A percentile compares a stretch with the other conserved stretches of the same genome.
Conservation (phyloP, 2,329 filamentous ascomycete genomes). For the Ophiostoma piceae region DNA sequence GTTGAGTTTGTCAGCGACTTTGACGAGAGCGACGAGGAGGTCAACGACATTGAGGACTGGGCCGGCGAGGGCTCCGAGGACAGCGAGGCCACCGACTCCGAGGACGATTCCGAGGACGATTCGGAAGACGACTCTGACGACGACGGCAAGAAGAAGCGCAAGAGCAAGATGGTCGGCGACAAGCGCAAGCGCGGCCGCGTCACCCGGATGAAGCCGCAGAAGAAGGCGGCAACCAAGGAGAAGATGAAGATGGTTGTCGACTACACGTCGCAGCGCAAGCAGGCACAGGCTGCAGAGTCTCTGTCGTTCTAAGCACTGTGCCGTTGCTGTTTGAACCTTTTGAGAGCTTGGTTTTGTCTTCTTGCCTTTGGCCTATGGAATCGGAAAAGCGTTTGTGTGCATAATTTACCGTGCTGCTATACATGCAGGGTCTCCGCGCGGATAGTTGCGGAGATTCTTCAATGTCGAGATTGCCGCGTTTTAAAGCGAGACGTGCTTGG, state of each 20-base stretch:
- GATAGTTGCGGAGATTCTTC: not conserved
- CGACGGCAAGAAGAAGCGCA: constrained; percentile 44
- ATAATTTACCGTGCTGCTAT: not conserved
- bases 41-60: constrained; percentile 87
- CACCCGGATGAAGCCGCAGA: constrained; percentile 50
- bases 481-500: not conserved
- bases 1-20: constrained; percentile 93
- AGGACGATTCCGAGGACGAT: constrained; percentile 53
- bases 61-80: constrained; percentile 68
- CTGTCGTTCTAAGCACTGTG: constrained; percentile 18
- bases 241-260: constrained; percentile 27
- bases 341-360: not conserved
- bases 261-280: constrained; percentile 18
- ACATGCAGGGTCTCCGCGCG: not conserved
- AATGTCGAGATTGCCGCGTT: not conserved
- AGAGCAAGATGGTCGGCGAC: constrained; percentile 50
- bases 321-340: not conserved
- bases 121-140: constrained; percentile 53
- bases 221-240: constrained; percentile 49
- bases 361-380: not conserved
- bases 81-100: constrained; percentile 54
- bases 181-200: constrained; percentile 47
- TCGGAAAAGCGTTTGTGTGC: constrained; percentile 8
- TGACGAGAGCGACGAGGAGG: constrained; percentile 74
- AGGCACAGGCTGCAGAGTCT: constrained; percentile 16